Percentiles rank a stretch among this genome's conserved stretches.
Conservation (phyloP, 179 eudicot genomes). For the Spinacia oleracea region DNA sequence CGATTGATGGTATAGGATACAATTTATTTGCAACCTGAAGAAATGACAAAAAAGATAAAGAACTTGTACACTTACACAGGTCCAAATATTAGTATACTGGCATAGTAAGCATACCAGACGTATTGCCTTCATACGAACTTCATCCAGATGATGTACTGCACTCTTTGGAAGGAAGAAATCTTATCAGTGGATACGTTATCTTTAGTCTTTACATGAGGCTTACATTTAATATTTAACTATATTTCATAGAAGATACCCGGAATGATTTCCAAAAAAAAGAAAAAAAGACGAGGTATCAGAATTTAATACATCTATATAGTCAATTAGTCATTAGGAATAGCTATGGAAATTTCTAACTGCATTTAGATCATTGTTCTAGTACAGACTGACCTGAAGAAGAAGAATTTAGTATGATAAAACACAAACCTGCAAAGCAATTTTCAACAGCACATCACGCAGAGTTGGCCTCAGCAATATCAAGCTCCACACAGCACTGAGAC, state of each 20-base stretch:
- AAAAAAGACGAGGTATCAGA: not conserved
- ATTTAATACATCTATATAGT: not conserved
- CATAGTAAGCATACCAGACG: conserved; percentile 66
- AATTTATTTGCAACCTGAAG: conserved; percentile 92
- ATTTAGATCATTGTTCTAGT: not conserved
- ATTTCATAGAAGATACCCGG: not conserved
- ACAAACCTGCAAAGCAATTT: conserved; percentile 83
- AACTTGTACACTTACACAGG: not conserved
- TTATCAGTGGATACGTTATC: conserved; percentile 10
- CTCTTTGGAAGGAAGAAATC: conserved; percentile 48
- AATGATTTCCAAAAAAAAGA: not conserved
- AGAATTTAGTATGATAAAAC: not conserved
- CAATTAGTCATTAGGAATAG: not conserved
- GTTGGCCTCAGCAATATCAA: conserved; percentile 82
- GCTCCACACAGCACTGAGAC: conserved; percentile 91
- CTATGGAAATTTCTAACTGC: not conserved
- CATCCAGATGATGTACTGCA: conserved; percentile 94
- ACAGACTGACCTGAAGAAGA: not conserved
- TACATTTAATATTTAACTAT: not conserved
- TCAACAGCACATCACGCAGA: conserved; percentile 65
- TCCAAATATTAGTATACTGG: not conserved
- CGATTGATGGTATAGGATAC: conserved; percentile 72
- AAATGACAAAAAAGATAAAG: conserved; percentile 15
- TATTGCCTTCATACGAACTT: conserved; percentile 98
- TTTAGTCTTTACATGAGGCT: not conserved